Percentiles rank a stretch among this genome's conserved stretches.
Evolutionary conservation across 1,139 yeast genomes (phyloP).

Genomic region (Pichia sp.): DNA sequence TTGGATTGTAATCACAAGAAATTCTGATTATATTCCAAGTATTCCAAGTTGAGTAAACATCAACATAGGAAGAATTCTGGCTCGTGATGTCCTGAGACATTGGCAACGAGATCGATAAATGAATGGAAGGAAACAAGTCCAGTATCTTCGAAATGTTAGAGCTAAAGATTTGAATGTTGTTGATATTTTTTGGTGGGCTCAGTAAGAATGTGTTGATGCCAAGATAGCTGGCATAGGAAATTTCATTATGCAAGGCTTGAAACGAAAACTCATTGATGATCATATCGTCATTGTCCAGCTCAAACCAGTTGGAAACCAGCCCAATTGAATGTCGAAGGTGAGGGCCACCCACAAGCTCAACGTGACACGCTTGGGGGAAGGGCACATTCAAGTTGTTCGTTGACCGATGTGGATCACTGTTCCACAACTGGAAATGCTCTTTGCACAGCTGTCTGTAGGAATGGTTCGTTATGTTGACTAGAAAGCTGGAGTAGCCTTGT

Average conservation of each 20-base stretch:
- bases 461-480: slow-evolving; percentile 39
- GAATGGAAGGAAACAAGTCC: slow-evolving; percentile 22
- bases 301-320: slow-evolving; percentile 57
- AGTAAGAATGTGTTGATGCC: slow-evolving; percentile 47
- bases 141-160: slow-evolving; percentile 23
- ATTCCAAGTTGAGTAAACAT: slow-evolving; percentile 59
- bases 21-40: slow-evolving; percentile 59
- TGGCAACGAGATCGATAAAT: slow-evolving; percentile 36
- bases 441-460: slow-evolving; percentile 37
- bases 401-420: slow-evolving; percentile 12
- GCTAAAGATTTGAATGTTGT: slow-evolving; percentile 36
- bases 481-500: slow-evolving; percentile 17
- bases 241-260: slow-evolving; percentile 49
- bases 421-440: slow-evolving; percentile 30
- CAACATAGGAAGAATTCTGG: slow-evolving; percentile 23
- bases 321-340: slow-evolving; percentile 42
- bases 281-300: slow-evolving; percentile 46
- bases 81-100: slow-evolving; percentile 33
- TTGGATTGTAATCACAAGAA: slow-evolving; percentile 43
- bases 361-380: slow-evolving; percentile 35
- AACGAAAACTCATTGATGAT: slow-evolving; percentile 44
- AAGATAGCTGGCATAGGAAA: slow-evolving; percentile 50
- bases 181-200: slow-evolving; percentile 56
- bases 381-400: slow-evolving; percentile 29
- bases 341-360: slow-evolving; percentile 31